Conservation (phyloP, 129 eudicot species). For the Artemisia annua region DNA sequence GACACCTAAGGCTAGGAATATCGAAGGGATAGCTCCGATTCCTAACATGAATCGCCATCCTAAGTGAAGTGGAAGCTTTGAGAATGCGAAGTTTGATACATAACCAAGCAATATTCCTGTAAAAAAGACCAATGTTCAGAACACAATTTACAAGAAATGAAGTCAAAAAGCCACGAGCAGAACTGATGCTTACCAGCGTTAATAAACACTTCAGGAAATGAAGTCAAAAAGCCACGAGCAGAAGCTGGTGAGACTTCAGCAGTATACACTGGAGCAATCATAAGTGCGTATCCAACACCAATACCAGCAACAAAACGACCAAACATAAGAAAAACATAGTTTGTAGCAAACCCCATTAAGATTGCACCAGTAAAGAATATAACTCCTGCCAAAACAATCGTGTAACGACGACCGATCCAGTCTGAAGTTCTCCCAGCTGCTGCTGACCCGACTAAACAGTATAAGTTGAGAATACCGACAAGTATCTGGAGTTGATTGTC, state of each 20-base stretch:
- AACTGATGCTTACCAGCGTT: conserved; percentile 45
- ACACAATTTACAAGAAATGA: conserved; percentile 29
- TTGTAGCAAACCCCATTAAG: conserved; percentile 71
- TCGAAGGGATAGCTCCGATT: conserved; percentile 53
- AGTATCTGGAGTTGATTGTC: conserved; percentile 47
- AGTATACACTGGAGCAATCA: conserved; percentile 68
- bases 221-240: conserved; percentile 64
- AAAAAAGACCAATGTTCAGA: not conserved
- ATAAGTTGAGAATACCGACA: conserved; percentile 54
- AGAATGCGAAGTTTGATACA: conserved; percentile 52
- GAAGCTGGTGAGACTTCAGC: conserved; percentile 71
- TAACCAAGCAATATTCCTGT: conserved; percentile 60
- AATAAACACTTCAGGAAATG: conserved; percentile 70
- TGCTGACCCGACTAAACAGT: conserved; percentile 57
- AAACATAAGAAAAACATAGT: conserved; percentile 58
- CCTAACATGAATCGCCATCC: conserved; percentile 76
- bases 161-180: conserved; percentile 65
- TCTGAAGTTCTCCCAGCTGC: conserved; percentile 71
- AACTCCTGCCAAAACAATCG: conserved; percentile 59
- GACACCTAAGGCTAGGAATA: conserved; percentile 49
- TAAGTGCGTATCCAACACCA: conserved; percentile 72
- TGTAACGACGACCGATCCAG: conserved; percentile 75
- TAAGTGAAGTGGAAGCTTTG: conserved; percentile 39
- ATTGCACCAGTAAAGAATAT: conserved; percentile 61
- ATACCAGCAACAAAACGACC: conserved; percentile 75